A percentile compares a stretch with the other conserved stretches of the same genome.
Conservation (phyloP, 1,284 basidiomycete species). For the Malassezia pachydermatis region DNA sequence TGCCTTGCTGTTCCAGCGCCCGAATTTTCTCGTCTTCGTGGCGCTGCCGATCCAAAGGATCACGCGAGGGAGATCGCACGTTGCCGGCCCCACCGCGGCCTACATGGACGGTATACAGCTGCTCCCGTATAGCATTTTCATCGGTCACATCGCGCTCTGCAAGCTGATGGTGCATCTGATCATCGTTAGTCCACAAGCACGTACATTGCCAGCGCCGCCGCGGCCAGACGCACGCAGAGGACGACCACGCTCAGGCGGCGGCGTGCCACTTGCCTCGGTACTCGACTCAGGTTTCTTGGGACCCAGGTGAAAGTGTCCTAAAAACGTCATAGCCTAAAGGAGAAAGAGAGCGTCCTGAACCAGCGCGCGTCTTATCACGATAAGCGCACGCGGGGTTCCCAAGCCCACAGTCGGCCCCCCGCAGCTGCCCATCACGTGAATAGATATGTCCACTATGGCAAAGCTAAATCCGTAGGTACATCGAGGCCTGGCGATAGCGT, state of each 20-base stretch:
- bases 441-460: too few relatives aligned
- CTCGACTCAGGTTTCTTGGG: too few relatives aligned
- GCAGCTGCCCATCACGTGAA: too few relatives aligned
- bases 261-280: too few relatives aligned
- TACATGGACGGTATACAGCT: constrained; percentile 51
- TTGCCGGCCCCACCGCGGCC: constrained; percentile 70
- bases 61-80: constrained; percentile 62
- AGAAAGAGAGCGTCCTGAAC: too few relatives aligned
- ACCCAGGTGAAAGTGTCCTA: too few relatives aligned
- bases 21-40: constrained; percentile 23
- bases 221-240: constrained; percentile 35
- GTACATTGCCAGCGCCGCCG: constrained; percentile 41
- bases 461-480: constrained; percentile 8
- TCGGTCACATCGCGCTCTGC: background rate
- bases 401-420: too few relatives aligned
- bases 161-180: constrained; percentile 2
- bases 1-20: constrained; percentile 23
- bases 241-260: constrained; percentile 30
- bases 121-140: constrained; percentile 2
- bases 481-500: constrained; percentile 12
- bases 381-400: too few relatives aligned
- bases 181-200: too few relatives aligned
- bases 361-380: too few relatives aligned
- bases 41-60: constrained; percentile 49
- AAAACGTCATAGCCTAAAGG: too few relatives aligned